Base-by-base conservation (phyloP, 2,329 filamentous ascomycete species). In the Ascochyta lentis region DNA sequence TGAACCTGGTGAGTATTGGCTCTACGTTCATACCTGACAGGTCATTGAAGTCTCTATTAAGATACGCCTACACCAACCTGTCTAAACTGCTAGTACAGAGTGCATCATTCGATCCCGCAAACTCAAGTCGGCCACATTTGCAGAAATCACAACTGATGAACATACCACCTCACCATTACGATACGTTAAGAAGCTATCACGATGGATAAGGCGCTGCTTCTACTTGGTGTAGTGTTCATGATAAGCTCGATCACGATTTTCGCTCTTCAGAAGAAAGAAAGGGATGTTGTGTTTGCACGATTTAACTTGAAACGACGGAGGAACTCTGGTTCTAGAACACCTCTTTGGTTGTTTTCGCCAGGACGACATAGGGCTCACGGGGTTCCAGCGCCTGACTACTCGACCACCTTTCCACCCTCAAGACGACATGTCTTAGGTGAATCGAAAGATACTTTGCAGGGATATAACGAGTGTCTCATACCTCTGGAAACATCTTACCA, bases 261-360 rank as follows among this genome's bases (percentile, higher is more conserved):
- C 8, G 33, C 67, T 0, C 31, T 70, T 6, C 71, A 74, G 45
- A 67, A 68, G 51, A 73, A 69, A 51, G 76, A 76, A 56, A 74
- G 77, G 23, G 74, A 75, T 56, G 60, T 77, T 6, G 39, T 84
- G 3, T 61, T 80, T 16, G 61, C 66, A 49, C 72, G 76, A 49
- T 55, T 83, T 5, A 67, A 66, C 22, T 60, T 79, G 46, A 76
- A 73, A 44, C 71, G 72, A 38, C 75, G 77, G 52, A 77, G 77
- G 58, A 63, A 73, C n/a, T 80, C 81, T n/a, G 78, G 75, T 27
- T 77, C 81, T 10, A 76, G 72, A 57, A 84, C 82, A n/a, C 82
- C 83, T 38, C 81, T 83, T 35, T 78, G 79, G 46, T 84, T 82
- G 1, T 61, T 84, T 9, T 83, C 82, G 1, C 81, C 81, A 2